Evolutionary conservation across 2,329 filamentous ascomycete species (phyloP), one percentile per base, ranked within the genome.

Genomic region (Phyllosticta citrichinensis): DNA sequence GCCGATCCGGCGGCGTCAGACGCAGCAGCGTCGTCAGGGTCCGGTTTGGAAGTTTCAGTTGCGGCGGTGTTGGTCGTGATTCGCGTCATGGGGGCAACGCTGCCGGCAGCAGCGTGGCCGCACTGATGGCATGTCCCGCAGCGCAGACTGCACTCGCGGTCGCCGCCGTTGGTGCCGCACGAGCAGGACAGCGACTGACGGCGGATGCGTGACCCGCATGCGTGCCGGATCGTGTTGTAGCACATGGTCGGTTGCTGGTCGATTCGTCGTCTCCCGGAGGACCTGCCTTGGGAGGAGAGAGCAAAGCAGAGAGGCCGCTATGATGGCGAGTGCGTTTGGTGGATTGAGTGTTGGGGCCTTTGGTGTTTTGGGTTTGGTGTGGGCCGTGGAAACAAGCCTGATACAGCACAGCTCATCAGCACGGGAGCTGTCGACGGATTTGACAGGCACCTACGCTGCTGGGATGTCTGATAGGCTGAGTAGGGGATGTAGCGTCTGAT

Each of bases 221-320:
- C 54, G 40, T 61, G 59, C 17, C 53, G 56, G 59, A 61, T 57
- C 47, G 40, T 55, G 54, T 61, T 61, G 54, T 56, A 61, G 54
- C 59, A 61, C 59, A 61, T 61, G 12, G 11, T 51, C 14, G 20
- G 20, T 33, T 11, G 14, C n/a, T 25, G 5, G 56, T 24, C 11
- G 35, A n/a, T 12, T 27, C 35, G 30, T 33, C 24, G 27, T 20
- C 20, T 40, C 33, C 33, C 17, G 6, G 20, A 56, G 27, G 55
- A 47, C 40, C 40, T 47, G 40, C 40, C 40, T 22, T 35, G 27
- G 30, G 55, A 40, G 17, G 10, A 17, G 30, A 17, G 25, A 40
- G 47, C 22, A 24, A 8, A 24, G 19, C 12, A 10, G 9, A 19
- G 12, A 53, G 52, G 52, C 52, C 6, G 9, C 27, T 30, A 53